Percentiles rank a stretch among this genome's conserved stretches.
Evolutionary conservation across 495 filamentous ascomycete genomes (phyloP).

Genomic region (Penicillium paxilli): DNA sequence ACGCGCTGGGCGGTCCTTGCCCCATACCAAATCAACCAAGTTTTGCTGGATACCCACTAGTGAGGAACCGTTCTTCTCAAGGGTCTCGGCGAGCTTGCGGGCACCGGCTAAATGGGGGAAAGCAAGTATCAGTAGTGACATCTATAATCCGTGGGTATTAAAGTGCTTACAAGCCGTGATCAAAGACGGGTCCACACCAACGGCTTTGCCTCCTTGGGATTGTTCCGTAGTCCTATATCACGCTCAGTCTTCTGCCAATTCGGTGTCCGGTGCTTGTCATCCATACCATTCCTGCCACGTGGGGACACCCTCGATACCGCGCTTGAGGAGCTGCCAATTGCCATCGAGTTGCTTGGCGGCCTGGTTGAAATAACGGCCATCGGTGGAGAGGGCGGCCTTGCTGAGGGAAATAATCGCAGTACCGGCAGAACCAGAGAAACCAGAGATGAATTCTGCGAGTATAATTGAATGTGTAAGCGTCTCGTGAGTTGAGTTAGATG

Average conservation of each 20-base stretch:
- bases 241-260: slow-evolving; percentile 18
- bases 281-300: slow-evolving; percentile 95
- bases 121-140: slow-evolving; percentile 14
- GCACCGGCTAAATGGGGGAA: slow-evolving; percentile 57
- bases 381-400: slow-evolving; percentile 89
- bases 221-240: slow-evolving; percentile 69
- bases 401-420: slow-evolving; percentile 84
- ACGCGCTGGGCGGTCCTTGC: slow-evolving; percentile 64
- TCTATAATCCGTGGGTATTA: not conserved
- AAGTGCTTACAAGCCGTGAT: slow-evolving; percentile 67
- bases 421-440: slow-evolving; percentile 94
- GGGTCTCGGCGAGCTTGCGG: slow-evolving; percentile 80
- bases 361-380: slow-evolving; percentile 98
- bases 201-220: slow-evolving; percentile 77
- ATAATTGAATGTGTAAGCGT: slow-evolving; percentile 5
- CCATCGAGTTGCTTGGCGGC: slow-evolving; percentile 86
- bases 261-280: not conserved
- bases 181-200: slow-evolving; percentile 89
- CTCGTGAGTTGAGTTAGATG: slow-evolving; percentile 10
- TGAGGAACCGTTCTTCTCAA: slow-evolving; percentile 79
- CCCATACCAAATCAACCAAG: slow-evolving; percentile 88
- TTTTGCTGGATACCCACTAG: slow-evolving; percentile 75
- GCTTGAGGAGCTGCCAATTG: slow-evolving; percentile 92
- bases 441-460: slow-evolving; percentile 74
- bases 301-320: slow-evolving; percentile 87